Evolutionary conservation across 768 basidiomycete genomes (phyloP).

Genomic region (Candolleomyces eurysporus): DNA sequence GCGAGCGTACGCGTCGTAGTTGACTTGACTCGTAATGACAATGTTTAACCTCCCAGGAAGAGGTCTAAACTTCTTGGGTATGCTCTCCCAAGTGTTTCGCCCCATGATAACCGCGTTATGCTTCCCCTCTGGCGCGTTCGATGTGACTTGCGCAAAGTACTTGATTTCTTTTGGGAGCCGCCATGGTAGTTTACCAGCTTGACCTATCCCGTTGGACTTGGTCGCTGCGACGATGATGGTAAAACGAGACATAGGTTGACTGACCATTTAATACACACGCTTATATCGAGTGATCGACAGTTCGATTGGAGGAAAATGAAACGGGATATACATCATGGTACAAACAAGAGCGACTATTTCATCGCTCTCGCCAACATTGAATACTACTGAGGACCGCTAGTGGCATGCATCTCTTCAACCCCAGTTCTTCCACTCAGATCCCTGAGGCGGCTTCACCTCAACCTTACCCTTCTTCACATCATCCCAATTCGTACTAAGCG

Average conservation of each 20-base stretch:
- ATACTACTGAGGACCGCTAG: too few species aligned
- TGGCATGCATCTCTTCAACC: conserved; percentile 26
- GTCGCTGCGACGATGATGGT: conserved; percentile 96
- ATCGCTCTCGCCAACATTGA: too few species aligned
- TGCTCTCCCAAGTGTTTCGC: conserved; percentile 96
- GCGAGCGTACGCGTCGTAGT: conserved; percentile 59
- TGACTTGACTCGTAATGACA: conserved; percentile 62
- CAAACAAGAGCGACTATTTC: too few species aligned
- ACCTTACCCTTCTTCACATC: conserved; percentile 73
- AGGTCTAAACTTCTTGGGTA: conserved; percentile 82
- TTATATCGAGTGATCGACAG: neutral
- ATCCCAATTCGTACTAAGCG: conserved; percentile 94
- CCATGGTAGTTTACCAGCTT: conserved; percentile 80
- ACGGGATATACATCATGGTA: neutral
- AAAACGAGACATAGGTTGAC: conserved; percentile 55
- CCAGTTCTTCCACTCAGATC: conserved; percentile 86
- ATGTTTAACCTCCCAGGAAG: conserved; percentile 74
- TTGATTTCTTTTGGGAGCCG: conserved; percentile 83
- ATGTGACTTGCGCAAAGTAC: conserved; percentile 86
- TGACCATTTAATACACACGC: neutral
- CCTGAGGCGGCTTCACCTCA: conserved; percentile 79
- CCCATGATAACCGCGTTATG: conserved; percentile 92
- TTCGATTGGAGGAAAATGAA: conserved; percentile 7
- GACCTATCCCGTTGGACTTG: conserved; percentile 82
- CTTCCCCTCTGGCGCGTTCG: conserved; percentile 48